These are phyloP conservation scores for Grifola frondosa DNA, from an alignment of 1,284 basidiomycete species.

Conservation along the genomic window DNA sequence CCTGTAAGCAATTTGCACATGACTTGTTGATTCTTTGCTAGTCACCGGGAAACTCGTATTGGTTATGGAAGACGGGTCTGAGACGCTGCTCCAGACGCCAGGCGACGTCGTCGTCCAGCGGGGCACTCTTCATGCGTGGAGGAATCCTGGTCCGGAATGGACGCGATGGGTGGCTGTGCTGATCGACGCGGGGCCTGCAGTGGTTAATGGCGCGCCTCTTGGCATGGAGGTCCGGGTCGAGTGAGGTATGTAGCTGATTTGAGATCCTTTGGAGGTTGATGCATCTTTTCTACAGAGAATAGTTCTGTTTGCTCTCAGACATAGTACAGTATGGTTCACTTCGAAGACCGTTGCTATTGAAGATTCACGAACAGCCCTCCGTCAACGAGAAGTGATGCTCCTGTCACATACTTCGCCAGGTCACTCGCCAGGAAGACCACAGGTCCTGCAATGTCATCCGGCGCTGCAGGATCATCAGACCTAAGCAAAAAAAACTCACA, in stretches of 20 bases:
- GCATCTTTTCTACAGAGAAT: too few species aligned
- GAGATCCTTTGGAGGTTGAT: too few species aligned
- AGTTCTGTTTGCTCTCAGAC: conserved; percentile 2
- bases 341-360: conserved; percentile 42
- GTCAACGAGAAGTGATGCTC: conserved; percentile 71
- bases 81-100: conserved; percentile 52
- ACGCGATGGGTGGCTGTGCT: conserved; percentile 54
- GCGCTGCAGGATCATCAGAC: conserved; percentile 38
- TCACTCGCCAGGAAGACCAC: conserved; percentile 77
- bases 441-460: conserved; percentile 77
- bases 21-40: conserved; percentile 22
- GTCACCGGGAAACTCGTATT: conserved; percentile 55
- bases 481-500: not conserved
- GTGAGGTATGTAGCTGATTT: not conserved
- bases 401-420: conserved; percentile 73
- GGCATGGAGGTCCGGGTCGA: conserved; percentile 24
- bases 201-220: conserved; percentile 45
- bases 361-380: conserved; percentile 80
- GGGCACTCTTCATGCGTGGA: conserved; percentile 62
- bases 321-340: not conserved
- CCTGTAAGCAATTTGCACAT: not conserved
- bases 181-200: conserved; percentile 52
- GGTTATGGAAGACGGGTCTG: conserved; percentile 55
- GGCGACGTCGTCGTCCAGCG: conserved; percentile 59
- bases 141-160: conserved; percentile 53